A percentile compares a stretch with the other conserved stretches of the same genome.
These are phyloP conservation scores for Plasmodium adleri DNA, from an alignment of 169 alveolate species.

Conservation along the genomic window DNA sequence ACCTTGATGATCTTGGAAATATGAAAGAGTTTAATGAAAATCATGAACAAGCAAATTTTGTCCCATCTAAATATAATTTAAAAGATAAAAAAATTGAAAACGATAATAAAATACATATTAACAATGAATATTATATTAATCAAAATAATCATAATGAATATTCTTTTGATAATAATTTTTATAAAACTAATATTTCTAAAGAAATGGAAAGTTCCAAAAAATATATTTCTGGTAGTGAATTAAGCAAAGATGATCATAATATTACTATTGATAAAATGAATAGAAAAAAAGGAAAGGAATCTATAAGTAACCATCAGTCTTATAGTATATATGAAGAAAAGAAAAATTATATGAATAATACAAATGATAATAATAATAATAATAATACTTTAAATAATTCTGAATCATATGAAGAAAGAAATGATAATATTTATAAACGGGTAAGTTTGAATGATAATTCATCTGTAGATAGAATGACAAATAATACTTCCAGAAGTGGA, in stretches of 20 bases:
- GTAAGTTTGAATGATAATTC: slow-evolving; percentile 33
- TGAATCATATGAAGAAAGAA: slow-evolving; percentile 19
- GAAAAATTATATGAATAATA: neutral
- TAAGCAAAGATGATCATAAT: no score
- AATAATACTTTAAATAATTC: slow-evolving; percentile 7
- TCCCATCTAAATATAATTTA: slow-evolving; percentile 2
- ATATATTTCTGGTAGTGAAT: no score
- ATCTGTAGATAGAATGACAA: slow-evolving; percentile 19
- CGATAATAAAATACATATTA: neutral
- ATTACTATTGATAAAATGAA: no score
- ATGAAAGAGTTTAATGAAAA: neutral
- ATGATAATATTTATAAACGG: slow-evolving; percentile 3
- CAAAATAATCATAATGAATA: neutral
- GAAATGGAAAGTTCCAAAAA: neutral
- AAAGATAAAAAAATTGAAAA: neutral
- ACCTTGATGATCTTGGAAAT: neutral
- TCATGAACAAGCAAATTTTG: neutral
- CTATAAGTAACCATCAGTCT: neutral
- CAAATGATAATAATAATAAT: no score
- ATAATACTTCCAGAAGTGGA: slow-evolving; percentile 23
- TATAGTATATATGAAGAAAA: neutral
- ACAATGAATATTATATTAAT: slow-evolving; percentile 1
- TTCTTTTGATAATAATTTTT: neutral
- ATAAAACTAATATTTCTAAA: neutral
- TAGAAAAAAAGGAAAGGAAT: no score